Percentiles rank a stretch among this genome's conserved stretches.
These are phyloP conservation scores for Puya raimondii DNA, from an alignment of 176 grass and related monocot species.

Conservation along the genomic window DNA sequence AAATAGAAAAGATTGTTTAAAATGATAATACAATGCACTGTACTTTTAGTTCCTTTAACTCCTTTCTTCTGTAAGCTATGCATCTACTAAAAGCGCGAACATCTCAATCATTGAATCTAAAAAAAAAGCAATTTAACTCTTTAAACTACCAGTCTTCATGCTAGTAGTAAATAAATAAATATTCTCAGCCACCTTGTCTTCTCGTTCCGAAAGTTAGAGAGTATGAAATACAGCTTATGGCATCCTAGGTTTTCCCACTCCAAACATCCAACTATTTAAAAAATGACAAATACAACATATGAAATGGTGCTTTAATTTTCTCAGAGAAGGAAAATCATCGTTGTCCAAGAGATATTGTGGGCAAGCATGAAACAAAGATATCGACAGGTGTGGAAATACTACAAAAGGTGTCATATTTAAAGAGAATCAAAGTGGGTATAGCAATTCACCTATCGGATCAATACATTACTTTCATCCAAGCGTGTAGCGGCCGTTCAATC, in stretches of 20 bases:
- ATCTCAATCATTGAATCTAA: not conserved
- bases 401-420: not conserved
- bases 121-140: not conserved
- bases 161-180: not conserved
- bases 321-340: not conserved
- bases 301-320: not conserved
- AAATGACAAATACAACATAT: not conserved
- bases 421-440: not conserved
- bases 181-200: not conserved
- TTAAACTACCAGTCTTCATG: not conserved
- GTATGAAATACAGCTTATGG: not conserved
- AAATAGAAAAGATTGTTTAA: not conserved
- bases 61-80: not conserved
- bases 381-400: not conserved
- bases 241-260: not conserved
- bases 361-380: not conserved
- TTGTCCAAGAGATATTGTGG: not conserved
- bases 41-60: not conserved
- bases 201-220: not conserved
- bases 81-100: not conserved
- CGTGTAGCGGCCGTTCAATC: too few species aligned
- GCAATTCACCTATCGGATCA: not conserved
- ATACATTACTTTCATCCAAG: too few species aligned
- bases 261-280: not conserved
- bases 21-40: not conserved